These are phyloP conservation scores for Boletus vermiculosoides DNA, from an alignment of 768 basidiomycete genomes.

Conservation along the genomic window DNA sequence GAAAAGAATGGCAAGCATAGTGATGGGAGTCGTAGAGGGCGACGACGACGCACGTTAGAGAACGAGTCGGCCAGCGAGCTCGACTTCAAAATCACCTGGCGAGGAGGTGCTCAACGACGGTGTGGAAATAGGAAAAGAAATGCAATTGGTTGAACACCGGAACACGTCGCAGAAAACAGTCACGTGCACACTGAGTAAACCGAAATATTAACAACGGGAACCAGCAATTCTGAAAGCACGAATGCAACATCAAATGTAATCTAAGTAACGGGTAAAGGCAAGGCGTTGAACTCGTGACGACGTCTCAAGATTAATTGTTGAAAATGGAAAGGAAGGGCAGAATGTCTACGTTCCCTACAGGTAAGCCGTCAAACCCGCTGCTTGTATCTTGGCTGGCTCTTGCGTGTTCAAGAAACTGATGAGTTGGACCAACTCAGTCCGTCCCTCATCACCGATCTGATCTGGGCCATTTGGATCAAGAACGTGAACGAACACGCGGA, in stretches of 20 bases:
- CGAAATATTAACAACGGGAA: conserved; percentile 9
- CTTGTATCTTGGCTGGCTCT: conserved; percentile 76
- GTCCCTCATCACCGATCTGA: conserved; percentile 78
- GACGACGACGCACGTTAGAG: conserved; percentile 37
- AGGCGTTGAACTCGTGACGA: conserved; percentile 1
- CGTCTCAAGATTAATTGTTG: background rate
- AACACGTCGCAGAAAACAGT: conserved; percentile 20
- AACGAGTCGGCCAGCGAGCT: conserved; percentile 63
- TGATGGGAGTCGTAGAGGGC: conserved; percentile 49
- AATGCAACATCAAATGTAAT: conserved; percentile 17
- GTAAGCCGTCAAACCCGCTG: conserved; percentile 64
- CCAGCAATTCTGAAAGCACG: conserved; percentile 8
- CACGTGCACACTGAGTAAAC: conserved; percentile 27
- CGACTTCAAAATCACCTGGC: conserved; percentile 27
- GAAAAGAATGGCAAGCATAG: conserved; percentile 68
- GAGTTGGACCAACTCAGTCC: conserved; percentile 72
- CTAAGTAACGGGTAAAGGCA: conserved; percentile 19
- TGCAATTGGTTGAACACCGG: conserved; percentile 12
- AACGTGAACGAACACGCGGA: conserved; percentile 77
- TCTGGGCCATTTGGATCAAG: conserved; percentile 73
- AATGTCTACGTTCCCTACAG: conserved; percentile 43
- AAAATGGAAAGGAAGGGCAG: background rate
- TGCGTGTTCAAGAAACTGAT: conserved; percentile 70
- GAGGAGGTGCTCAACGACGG: conserved; percentile 1
- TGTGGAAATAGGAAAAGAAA: conserved; percentile 10